These are phyloP conservation scores for Papiliotrema laurentii DNA, from an alignment of 1,284 basidiomycete genomes.

Conservation along the genomic window DNA sequence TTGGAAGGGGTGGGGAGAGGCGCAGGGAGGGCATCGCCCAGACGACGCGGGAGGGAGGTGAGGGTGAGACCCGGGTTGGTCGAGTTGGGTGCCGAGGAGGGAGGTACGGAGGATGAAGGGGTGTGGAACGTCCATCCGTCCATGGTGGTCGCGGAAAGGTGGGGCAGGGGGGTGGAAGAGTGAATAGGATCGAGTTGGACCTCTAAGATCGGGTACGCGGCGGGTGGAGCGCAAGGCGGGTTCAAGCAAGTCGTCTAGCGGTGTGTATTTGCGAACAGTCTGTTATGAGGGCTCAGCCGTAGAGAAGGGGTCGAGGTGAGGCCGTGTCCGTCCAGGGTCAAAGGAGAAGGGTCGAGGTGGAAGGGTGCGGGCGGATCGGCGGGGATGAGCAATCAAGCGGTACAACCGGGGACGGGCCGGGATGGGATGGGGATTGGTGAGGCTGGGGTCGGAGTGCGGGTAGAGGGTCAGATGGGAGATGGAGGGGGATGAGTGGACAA, in stretches of 20 bases:
- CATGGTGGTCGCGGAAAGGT: neutral
- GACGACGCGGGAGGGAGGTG: neutral
- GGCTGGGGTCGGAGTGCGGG: neutral
- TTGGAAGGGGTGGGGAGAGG: neutral
- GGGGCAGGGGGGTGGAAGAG: neutral
- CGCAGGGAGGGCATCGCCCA: neutral
- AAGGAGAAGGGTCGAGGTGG: too few relatives aligned
- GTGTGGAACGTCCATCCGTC: neutral
- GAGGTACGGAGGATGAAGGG: neutral
- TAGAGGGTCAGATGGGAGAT: conserved; percentile 5
- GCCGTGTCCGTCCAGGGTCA: too few relatives aligned
- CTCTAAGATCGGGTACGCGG: too few relatives aligned
- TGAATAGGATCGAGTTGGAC: neutral
- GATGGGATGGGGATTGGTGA: neutral
- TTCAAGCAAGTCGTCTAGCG: too few relatives aligned
- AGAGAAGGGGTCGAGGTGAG: too few relatives aligned
- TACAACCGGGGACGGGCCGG: neutral
- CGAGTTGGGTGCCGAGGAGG: neutral
- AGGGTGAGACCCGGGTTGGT: neutral
- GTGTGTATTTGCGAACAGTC: too few relatives aligned
- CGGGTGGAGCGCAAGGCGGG: too few relatives aligned
- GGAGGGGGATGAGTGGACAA: neutral
- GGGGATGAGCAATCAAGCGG: too few relatives aligned
- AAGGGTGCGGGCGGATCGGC: too few relatives aligned
- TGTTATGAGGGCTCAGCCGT: too few relatives aligned